These are phyloP conservation scores for Daldinia sp. DNA, from an alignment of 2,329 filamentous ascomycete species.

Conservation along the genomic window DNA sequence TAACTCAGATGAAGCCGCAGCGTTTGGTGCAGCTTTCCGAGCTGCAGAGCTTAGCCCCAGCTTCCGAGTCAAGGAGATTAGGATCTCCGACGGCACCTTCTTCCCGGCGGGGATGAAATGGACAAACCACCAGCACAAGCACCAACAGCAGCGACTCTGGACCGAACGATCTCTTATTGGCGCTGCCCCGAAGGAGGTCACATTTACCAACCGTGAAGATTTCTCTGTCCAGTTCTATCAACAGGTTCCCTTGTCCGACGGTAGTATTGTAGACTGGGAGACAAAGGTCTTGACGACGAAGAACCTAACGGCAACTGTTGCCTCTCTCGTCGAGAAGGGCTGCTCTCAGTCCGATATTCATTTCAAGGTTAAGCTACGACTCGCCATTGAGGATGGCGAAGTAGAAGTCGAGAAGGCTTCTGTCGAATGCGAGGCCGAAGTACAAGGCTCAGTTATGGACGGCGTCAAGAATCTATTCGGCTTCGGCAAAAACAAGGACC, in stretches of 20 bases:
- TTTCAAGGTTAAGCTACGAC: slow-evolving; percentile 78
- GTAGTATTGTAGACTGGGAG: slow-evolving; percentile 60
- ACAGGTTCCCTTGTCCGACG: slow-evolving; percentile 61
- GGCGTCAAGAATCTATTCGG: slow-evolving; percentile 97
- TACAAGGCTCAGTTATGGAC: slow-evolving; percentile 75
- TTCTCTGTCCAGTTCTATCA: slow-evolving; percentile 84
- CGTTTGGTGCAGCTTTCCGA: slow-evolving; percentile 94
- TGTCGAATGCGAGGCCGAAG: slow-evolving; percentile 85
- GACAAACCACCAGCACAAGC: slow-evolving; percentile 71
- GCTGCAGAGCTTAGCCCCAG: slow-evolving; percentile 90
- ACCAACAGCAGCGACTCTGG: slow-evolving; percentile 84
- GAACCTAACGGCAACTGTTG: slow-evolving; percentile 87
- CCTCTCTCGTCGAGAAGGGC: slow-evolving; percentile 77
- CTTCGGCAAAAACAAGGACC: slow-evolving; percentile 89
- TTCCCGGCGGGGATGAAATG: slow-evolving; percentile 82
- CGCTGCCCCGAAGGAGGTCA: slow-evolving; percentile 80
- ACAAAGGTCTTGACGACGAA: slow-evolving; percentile 75
- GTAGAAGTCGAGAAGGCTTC: slow-evolving; percentile 79
- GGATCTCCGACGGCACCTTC: slow-evolving; percentile 76
- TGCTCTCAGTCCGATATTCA: slow-evolving; percentile 80
- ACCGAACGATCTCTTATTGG: slow-evolving; percentile 78
- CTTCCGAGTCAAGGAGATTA: slow-evolving; percentile 98
- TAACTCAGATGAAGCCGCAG: slow-evolving; percentile 95
- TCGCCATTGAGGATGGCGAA: slow-evolving; percentile 77
- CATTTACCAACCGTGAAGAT: slow-evolving; percentile 83